Conservation (phyloP, 306 rosid species). For the Carpinus fangiana region DNA sequence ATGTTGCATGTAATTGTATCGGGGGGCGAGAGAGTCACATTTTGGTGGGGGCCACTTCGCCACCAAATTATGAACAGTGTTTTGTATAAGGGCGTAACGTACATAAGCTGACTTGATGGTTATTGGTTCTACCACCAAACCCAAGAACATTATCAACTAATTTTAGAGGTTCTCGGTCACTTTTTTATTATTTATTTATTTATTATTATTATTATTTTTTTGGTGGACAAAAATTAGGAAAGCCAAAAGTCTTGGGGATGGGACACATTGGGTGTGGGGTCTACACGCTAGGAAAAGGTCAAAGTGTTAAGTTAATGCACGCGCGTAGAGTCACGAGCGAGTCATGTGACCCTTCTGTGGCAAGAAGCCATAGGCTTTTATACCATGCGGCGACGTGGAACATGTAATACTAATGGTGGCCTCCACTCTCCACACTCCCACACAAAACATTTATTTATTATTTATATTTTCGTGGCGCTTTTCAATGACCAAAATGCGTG, state of each 20-base stretch:
- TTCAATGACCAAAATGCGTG: too few relatives aligned
- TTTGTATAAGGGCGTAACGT: neutral
- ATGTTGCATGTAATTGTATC: neutral
- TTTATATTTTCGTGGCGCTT: too few relatives aligned
- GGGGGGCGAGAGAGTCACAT: neutral
- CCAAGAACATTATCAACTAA: neutral
- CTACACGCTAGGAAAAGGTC: neutral
- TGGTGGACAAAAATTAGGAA: neutral
- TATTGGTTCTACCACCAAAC: neutral
- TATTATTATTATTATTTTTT: neutral
- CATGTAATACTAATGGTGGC: too few relatives aligned
- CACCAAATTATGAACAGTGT: slow-evolving; percentile 14
- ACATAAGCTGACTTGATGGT: slow-evolving; percentile 21
- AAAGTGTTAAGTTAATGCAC: neutral
- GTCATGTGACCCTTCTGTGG: neutral
- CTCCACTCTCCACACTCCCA: neutral
- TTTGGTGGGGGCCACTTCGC: slow-evolving; percentile 36
- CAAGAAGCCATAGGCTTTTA: neutral
- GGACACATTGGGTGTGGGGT: neutral
- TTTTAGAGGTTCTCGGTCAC: neutral
- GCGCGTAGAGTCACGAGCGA: slow-evolving; percentile 1
- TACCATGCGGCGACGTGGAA: slow-evolving; percentile 5
- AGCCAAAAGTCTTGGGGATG: neutral
- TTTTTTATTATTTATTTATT: neutral
- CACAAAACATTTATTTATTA: neutral